Conservation (phyloP, 2,329 filamentous ascomycete genomes). For the Verticillium zaregamsianum region DNA sequence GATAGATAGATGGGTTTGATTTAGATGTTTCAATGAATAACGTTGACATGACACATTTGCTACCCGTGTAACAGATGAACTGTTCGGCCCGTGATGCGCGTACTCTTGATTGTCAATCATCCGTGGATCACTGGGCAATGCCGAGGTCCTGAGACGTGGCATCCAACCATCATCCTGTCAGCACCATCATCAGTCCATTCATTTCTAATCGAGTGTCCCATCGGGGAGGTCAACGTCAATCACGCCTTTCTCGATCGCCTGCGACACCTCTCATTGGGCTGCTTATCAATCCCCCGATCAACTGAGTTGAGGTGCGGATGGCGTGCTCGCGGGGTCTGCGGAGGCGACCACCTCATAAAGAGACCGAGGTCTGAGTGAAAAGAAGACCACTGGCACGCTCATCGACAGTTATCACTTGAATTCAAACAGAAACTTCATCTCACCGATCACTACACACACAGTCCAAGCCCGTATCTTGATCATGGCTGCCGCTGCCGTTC, state of each 20-base stretch:
- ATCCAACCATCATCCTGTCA: background rate
- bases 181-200: background rate
- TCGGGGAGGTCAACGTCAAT: background rate
- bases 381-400: background rate
- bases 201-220: background rate
- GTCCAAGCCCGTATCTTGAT: background rate
- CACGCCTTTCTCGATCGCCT: background rate
- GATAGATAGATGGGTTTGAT: background rate
- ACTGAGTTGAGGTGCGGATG: slow-evolving; percentile 9
- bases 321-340: slow-evolving; percentile 17
- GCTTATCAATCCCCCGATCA: slow-evolving; percentile 19
- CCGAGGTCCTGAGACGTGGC: background rate
- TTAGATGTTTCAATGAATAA: background rate
- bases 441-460: background rate
- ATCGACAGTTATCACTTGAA: background rate
- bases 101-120: background rate
- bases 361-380: background rate
- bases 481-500: slow-evolving; percentile 11
- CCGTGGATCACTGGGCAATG: background rate
- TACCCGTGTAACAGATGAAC: background rate
- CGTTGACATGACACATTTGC: background rate
- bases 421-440: background rate
- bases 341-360: background rate
- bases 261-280: slow-evolving; percentile 2
- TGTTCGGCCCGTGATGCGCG: background rate